Evolutionary conservation across 176 grass and related monocot genomes (phyloP), one percentile per base, ranked within the genome.

Genomic region (Carex scoparia): DNA sequence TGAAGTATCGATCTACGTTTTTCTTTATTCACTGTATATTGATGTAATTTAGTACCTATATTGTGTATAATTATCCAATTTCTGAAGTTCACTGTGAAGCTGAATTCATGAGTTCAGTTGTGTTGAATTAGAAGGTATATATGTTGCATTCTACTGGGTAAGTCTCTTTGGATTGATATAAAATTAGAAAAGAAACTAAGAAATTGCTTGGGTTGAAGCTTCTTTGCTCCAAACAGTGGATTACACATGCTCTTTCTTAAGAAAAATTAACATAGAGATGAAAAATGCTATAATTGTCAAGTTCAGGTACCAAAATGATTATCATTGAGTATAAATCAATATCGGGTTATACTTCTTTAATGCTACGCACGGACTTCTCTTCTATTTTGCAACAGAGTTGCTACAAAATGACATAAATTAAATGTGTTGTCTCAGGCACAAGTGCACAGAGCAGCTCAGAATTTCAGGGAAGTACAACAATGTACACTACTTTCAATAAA

Each of bases 401-500:
- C 42, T 51, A 51, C 11, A 74, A 74, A 51, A 74, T 28, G n/a
- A 51, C 70, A 33, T 6, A 42, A 70, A 31, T 55, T 3, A 15
- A 57, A 33, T 53, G 3, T 31, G 80, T 82, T 49, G 37, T 83
- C 44, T 79, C 81, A 99, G 96, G 93, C 93, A 82, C 93, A 94
- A 87, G 91, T 99, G 60, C 96, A 95, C 85, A 99, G 91, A 69
- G 89, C 79, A 82, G 85, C 58, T 81, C 96, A 99, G 82, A 99
- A 88, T 87, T 99, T 99, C 80, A 88, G 93, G 80, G 91, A 99
- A 92, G 96, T 99, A 30, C 96, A 95, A 67, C 93, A 99, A 8
- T 99, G 96, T 88, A 99, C 96, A 55, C 89, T 99, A 69, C 93
- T 99, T 88, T 99, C 96, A 73, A 92, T 99, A 89, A 99, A 99